Base-by-base conservation (phyloP, 805 yeast genomes). In the Tetrapisispora nanseiensis region DNA sequence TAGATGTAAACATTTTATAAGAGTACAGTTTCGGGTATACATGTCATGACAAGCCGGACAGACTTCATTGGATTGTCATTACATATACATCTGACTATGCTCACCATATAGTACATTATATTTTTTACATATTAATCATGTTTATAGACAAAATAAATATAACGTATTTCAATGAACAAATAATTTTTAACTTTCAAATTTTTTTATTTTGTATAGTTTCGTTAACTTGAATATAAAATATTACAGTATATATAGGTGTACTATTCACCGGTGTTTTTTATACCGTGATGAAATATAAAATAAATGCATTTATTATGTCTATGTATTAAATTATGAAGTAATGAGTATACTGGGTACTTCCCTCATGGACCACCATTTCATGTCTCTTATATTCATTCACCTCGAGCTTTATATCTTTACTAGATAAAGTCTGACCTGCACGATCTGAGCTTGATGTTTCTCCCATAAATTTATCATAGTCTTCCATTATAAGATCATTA, bases 291-390 rank as follows among this genome's bases (percentile, higher is more conserved):
- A 15, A 18, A 9, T 32, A 7, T 7, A 32, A 16, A 16, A 32
- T 32, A 7, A 7, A 29, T 29, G 8, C 23, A 32, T 33, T 18
- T 13, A 3, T 33, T 12, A 18, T 21, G 11, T 8, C 23, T 33
- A n/a, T 8, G 3, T 21, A 21, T 35, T 13, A 35, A n/a, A 37
- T 13, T 20, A 39, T 9, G 15, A 79, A 81, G 57, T 74, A 79
- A 54, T 83, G 90, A 6, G 90, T 83, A 56, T 76, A 74, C 26
- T 63, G 59, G 41, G 68, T 70, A 29, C 85, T 77, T 28, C 67
- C 63, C 43, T 74, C 78, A 57, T 83, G 86, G 29, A 83, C 82
- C 31, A 66, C 59, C 94, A 84, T 84, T 43, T 75, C 82, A 43
- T 65, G 65, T 47, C 74, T 69, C 56, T 83, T 83, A 62, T 65